These are phyloP conservation scores for Moricandia arvensis DNA, from an alignment of 345 rosid species.

Conservation along the genomic window DNA sequence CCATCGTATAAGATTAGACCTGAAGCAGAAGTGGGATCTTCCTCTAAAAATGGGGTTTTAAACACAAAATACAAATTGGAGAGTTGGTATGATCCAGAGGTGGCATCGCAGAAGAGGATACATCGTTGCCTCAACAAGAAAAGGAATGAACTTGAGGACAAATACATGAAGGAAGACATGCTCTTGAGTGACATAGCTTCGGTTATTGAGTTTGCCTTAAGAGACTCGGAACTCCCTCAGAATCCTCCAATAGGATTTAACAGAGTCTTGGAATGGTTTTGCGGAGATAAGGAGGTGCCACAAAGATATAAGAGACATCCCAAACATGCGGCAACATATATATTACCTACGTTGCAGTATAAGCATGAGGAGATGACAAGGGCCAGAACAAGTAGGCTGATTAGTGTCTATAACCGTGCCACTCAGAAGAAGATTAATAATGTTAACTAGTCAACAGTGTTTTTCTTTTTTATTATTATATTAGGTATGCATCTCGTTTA, in stretches of 20 bases:
- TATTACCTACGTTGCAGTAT: neutral
- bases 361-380: neutral
- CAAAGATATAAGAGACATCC: neutral
- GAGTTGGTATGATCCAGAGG: neutral
- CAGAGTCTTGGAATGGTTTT: neutral
- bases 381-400: neutral
- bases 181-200: neutral
- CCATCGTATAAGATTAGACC: neutral
- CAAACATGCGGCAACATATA: neutral
- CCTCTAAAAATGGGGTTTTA: neutral
- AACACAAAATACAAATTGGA: neutral
- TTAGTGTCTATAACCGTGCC: neutral
- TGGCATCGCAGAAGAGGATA: neutral
- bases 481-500: neutral
- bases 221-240: neutral
- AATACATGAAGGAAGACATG: neutral
- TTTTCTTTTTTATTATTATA: too few relatives aligned
- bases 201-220: neutral
- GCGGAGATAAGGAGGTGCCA: neutral
- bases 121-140: neutral
- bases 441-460: neutral
- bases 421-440: neutral
- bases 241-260: neutral
- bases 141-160: neutral
- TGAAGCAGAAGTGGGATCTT: neutral